A percentile compares a stretch with the other conserved stretches of the same genome.
phyloP scores from a whole-genome alignment of 495 filamentous ascomycete genomes.

The Ascobolus immersus region DNA sequence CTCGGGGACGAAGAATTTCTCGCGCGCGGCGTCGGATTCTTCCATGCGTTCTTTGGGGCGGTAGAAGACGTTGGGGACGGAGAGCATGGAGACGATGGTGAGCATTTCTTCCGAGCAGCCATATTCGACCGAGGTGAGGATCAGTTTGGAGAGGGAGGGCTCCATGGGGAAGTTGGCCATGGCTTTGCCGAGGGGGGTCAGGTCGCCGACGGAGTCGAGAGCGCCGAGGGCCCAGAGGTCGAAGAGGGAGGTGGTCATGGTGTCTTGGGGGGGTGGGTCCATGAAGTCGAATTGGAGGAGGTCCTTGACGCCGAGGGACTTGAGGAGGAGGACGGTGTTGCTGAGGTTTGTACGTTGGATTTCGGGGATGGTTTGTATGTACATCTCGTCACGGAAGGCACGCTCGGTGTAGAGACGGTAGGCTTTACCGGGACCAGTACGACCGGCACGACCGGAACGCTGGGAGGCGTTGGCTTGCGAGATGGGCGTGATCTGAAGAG shows the following conservation, averaged over 20 bases:
- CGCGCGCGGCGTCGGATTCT: slow-evolving; percentile 84
- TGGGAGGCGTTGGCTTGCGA: slow-evolving; percentile 91
- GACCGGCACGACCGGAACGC: slow-evolving; percentile 74
- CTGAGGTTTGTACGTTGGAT: slow-evolving; percentile 90
- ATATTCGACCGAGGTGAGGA: slow-evolving; percentile 69
- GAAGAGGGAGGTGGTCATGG: slow-evolving; percentile 89
- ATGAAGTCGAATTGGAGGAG: slow-evolving; percentile 97
- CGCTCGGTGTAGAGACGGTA: slow-evolving; percentile 86
- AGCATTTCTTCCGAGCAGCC: slow-evolving; percentile 93
- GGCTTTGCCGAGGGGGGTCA: slow-evolving; percentile 61
- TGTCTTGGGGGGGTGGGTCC: slow-evolving; percentile 96
- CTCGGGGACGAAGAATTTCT: slow-evolving; percentile 96
- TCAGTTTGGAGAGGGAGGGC: slow-evolving; percentile 68
- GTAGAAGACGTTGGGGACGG: slow-evolving; percentile 89
- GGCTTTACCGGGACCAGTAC: slow-evolving; percentile 87
- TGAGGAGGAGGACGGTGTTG: slow-evolving; percentile 83
- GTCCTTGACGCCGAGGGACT: slow-evolving; percentile 83
- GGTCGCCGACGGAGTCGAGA: slow-evolving; percentile 72
- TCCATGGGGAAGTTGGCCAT: slow-evolving; percentile 94
- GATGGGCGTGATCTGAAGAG: slow-evolving; percentile 90
- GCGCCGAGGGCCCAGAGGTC: slow-evolving; percentile 95
- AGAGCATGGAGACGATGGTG: slow-evolving; percentile 94
- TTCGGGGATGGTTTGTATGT: slow-evolving; percentile 92
- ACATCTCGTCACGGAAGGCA: slow-evolving; percentile 89
- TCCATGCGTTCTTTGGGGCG: slow-evolving; percentile 92